Percentiles rank a stretch among this genome's conserved stretches.
These are phyloP conservation scores for Podaxis sp. DNA, from an alignment of 768 basidiomycete species.

Conservation along the genomic window DNA sequence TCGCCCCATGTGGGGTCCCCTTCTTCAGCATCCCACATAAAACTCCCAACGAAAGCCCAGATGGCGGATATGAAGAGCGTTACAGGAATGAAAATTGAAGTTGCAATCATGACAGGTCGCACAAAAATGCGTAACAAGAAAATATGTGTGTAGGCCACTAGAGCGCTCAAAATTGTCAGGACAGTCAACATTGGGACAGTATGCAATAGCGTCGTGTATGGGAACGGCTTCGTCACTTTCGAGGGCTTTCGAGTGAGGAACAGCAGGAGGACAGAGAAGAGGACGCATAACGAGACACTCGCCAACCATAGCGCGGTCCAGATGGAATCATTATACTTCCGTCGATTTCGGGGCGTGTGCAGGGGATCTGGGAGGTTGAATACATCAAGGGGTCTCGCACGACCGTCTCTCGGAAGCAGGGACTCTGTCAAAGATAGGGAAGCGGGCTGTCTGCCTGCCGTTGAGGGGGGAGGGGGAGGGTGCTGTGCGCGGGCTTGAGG, in stretches of 20 bases:
- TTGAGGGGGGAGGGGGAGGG: constrained; percentile 40
- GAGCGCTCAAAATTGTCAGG: constrained; percentile 65
- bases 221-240: constrained; percentile 34
- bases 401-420: constrained; percentile 69
- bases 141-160: constrained; percentile 69
- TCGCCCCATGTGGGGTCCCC: constrained; percentile 74
- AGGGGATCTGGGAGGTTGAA: constrained; percentile 79
- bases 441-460: constrained; percentile 31
- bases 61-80: constrained; percentile 70
- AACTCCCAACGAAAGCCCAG: constrained; percentile 82
- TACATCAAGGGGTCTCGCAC: constrained; percentile 56
- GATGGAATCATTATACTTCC: constrained; percentile 69
- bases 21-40: constrained; percentile 45
- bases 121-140: constrained; percentile 77
- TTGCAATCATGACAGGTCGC: constrained; percentile 76
- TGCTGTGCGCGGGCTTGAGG: constrained; percentile 26
- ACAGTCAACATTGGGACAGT: constrained; percentile 75
- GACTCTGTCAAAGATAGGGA: constrained; percentile 78
- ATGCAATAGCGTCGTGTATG: constrained; percentile 71
- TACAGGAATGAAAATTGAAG: constrained; percentile 71
- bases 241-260: constrained; percentile 49
- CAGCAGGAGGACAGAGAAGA: constrained; percentile 63
- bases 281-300: constrained; percentile 52
- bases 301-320: constrained; percentile 69
- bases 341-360: constrained; percentile 54